Base-by-base conservation (phyloP, 176 grass and related monocot species). In the bread wheat (Triticum aestivum) region DNA sequence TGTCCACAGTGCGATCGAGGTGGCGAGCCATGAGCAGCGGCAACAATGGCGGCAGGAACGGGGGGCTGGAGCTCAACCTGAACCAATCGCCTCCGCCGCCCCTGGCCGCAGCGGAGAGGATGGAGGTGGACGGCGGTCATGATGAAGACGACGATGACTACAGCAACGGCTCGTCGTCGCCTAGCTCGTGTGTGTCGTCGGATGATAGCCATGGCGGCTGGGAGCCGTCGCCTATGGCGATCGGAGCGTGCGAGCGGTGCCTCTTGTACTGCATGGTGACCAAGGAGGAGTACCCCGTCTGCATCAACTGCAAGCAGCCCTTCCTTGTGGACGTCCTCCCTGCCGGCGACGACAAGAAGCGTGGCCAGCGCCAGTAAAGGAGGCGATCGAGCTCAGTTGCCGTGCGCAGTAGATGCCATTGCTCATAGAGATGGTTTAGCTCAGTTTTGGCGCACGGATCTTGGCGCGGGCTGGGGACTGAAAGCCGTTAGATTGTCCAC, bases 221-320 rank as follows among this genome's bases (percentile, higher is more conserved):
- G n/a, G 8, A 52, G 73, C 2, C 73, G 70, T 81, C 87, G 52
- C 59, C 89, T 13, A 91, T 94, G 89, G 80, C 91, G 69, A 90
- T 94, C 54, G 92, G 89, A 1, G 92, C 83, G 1, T 94, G 92
- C 89, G 85, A 84, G 38, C 86, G 86, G 11, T 94, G 92, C 86
- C 89, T 94, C 37, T 86, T 94, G 75, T 94, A 94, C 79, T 88
- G 89, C 86, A 91, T 94, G 92, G 86, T 94, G 51, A 76, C 84
- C 34, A 80, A 86, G 80, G 82, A 81, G 89, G 89, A 94, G 24
- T 91, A 88, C 42, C 92, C 89, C 5, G 87, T 78, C 63, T 94
- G 92, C 79, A 85, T 90, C 83, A 94, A 87, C 69, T 94, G 92
- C 89, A 94, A 91, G 70, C 89, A 91, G 52, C 84, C 86, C 12